phyloP scores from a whole-genome alignment of 2,329 filamentous ascomycete genomes.

The Fusarium setosum region DNA sequence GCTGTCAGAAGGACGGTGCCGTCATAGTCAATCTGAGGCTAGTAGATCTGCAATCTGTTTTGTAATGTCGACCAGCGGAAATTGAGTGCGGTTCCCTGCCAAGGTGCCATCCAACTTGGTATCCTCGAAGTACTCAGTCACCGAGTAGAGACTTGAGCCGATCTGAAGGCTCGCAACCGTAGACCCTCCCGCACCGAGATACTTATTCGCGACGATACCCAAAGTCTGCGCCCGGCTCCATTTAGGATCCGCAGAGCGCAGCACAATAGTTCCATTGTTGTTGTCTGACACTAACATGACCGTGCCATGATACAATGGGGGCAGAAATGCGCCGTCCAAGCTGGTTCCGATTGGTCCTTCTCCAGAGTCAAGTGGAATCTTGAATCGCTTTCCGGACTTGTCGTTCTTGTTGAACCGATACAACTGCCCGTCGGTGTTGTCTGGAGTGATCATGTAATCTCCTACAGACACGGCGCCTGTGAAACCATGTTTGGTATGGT shows the following conservation, averaged over 20 bases:
- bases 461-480: background rate
- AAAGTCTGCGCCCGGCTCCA: slow-evolving; percentile 52
- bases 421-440: slow-evolving; percentile 45
- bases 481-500: slow-evolving; percentile 37
- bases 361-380: background rate
- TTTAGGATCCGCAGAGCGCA: slow-evolving; percentile 47
- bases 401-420: slow-evolving; percentile 48
- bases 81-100: slow-evolving; percentile 6
- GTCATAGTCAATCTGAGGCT: background rate
- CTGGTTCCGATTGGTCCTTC: slow-evolving; percentile 6
- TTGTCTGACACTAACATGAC: slow-evolving; percentile 49
- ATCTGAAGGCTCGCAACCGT: slow-evolving; percentile 27
- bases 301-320: slow-evolving; percentile 46
- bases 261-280: slow-evolving; percentile 47
- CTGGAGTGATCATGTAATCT: slow-evolving; percentile 46
- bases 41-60: background rate
- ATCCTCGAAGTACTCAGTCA: slow-evolving; percentile 14
- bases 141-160: slow-evolving; percentile 6
- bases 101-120: background rate
- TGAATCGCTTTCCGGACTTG: slow-evolving; percentile 1
- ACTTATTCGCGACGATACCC: slow-evolving; percentile 44
- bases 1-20: no score
- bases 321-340: slow-evolving; percentile 47
- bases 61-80: slow-evolving; percentile 14
- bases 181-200: slow-evolving; percentile 14